These are phyloP conservation scores for Lasiodiplodia citricola DNA, from an alignment of 2,329 filamentous ascomycete species.

Conservation along the genomic window DNA sequence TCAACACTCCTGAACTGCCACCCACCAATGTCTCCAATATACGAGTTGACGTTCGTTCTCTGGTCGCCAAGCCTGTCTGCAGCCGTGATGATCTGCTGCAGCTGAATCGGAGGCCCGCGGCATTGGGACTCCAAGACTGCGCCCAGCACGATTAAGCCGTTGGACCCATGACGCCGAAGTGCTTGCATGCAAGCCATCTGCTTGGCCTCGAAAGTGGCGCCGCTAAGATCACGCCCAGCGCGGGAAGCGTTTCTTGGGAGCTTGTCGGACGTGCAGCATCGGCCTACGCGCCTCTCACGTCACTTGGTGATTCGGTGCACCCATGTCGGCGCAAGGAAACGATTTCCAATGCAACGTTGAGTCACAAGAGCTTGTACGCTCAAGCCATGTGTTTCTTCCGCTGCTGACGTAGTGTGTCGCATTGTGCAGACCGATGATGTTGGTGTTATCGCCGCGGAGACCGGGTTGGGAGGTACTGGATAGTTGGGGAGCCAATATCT, in stretches of 20 bases:
- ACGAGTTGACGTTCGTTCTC: constrained; percentile 3
- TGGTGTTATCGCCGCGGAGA: background rate
- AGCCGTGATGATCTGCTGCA: constrained; percentile 13
- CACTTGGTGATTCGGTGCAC: background rate
- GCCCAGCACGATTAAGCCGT: constrained; percentile 13
- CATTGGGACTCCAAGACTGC: constrained; percentile 6
- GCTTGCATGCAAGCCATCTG: constrained; percentile 14
- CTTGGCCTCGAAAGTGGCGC: background rate
- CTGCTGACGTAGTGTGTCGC: background rate
- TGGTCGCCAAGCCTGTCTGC: background rate
- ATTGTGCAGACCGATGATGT: background rate
- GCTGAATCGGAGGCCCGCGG: constrained; percentile 12
- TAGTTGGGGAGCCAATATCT: background rate
- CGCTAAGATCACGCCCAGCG: constrained; percentile 4
- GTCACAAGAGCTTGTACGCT: background rate
- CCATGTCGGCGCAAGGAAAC: background rate
- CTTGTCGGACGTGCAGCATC: too few relatives aligned
- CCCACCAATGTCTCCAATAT: background rate
- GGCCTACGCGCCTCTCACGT: background rate
- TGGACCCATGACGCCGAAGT: constrained; percentile 6
- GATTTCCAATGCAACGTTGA: background rate
- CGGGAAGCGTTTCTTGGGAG: constrained; percentile 4
- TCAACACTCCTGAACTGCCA: background rate
- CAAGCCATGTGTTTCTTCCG: background rate
- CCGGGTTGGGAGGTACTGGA: too few relatives aligned